Conservation (phyloP, 2,329 filamentous ascomycete species). For the Ascochyta rabiei region DNA sequence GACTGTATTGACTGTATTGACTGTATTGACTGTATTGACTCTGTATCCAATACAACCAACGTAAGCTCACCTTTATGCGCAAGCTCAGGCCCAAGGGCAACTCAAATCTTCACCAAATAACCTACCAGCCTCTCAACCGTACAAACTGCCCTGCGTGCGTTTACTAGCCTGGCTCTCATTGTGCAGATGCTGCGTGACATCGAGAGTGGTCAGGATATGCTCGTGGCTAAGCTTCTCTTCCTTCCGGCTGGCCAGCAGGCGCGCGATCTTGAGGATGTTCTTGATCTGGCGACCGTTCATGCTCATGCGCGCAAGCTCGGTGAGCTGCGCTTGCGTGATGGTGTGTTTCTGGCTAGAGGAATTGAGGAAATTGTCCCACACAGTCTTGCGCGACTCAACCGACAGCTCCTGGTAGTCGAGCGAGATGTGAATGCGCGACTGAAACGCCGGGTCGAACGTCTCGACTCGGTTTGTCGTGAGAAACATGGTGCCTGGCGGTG, state of each 20-base stretch:
- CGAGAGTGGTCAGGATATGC: conserved; percentile 45
- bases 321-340: conserved; percentile 38
- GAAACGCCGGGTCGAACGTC: conserved; percentile 41
- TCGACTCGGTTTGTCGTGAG: conserved; percentile 45
- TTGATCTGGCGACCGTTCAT: conserved; percentile 61
- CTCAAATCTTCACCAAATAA: neutral
- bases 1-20: too few species aligned
- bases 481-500: conserved; percentile 27
- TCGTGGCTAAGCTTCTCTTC: conserved; percentile 30
- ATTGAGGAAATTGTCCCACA: conserved; percentile 42
- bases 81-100: neutral
- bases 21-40: too few species aligned
- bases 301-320: conserved; percentile 49
- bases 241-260: conserved; percentile 34
- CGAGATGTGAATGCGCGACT: conserved; percentile 41
- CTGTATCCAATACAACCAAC: too few species aligned
- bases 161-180: conserved; percentile 44
- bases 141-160: conserved; percentile 36
- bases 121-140: conserved; percentile 20
- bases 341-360: conserved; percentile 18
- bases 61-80: too few species aligned
- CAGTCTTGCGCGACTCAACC: conserved; percentile 24
- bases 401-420: conserved; percentile 38
- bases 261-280: conserved; percentile 49
- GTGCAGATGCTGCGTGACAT: conserved; percentile 50